Evolutionary conservation across 148 eudicot genomes (phyloP), one percentile per base, ranked within the genome.

Genomic region (Rhododendron molle): DNA sequence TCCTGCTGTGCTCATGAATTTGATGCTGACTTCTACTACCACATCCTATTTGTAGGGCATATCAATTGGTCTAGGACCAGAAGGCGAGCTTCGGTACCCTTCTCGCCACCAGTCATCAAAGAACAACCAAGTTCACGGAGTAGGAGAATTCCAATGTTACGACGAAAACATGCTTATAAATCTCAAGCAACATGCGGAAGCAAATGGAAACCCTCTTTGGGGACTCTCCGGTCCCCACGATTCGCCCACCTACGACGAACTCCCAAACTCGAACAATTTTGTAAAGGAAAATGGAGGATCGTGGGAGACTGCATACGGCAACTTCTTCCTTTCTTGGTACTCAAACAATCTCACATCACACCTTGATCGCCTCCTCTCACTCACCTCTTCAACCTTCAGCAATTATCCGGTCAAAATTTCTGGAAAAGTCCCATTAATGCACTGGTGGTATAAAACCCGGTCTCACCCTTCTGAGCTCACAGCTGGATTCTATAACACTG

Each of bases 311-410:
- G 76, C 89, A 2, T 96, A 96, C 81, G 99, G 97, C 2, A 92
- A 92, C 73, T 96, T 96, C 87, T 96, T 96, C 87, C 98, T 96
- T 40, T 91, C 93, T 9, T 96, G 99, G 99, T 96, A 96, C 87
- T 95, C 99, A 6, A 87, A 40, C 89, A 90, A 91, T 88, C 96
- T 96, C 79, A 78, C 93, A 46, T 67, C 90, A 81, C 99, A 96
- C 78, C 96, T 93, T 15, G 93, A 93, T 44, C 89, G 93, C 73
- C 79, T 96, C 49, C 90, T 96, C 9, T 95, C 96, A 3, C 85
- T 93, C 49, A 95, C 93, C 38, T 79, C 93, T 40, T 85, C 92
- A 5, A 85, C 89, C 18, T 95, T 96, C 79, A 46, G 90, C 2
- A 94, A 89, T 83, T 77, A 47, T 3, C 80, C 86, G 1, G 88